These are phyloP conservation scores for Rhodamnia argentea DNA, from an alignment of 345 rosid species.

Conservation along the genomic window DNA sequence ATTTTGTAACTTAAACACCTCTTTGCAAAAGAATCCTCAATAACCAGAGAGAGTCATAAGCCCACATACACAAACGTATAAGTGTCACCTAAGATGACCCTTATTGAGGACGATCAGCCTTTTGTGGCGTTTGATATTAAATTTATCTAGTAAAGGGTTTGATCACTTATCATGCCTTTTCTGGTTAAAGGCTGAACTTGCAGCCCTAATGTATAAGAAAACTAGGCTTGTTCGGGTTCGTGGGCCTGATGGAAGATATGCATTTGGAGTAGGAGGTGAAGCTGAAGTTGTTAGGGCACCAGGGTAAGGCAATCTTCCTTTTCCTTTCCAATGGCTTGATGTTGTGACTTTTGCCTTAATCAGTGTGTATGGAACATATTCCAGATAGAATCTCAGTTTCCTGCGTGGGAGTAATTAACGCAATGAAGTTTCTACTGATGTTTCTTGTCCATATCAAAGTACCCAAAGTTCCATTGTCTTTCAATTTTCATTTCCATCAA, in stretches of 20 bases:
- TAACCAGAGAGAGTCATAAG: no score
- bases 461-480: not conserved
- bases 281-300: conserved; percentile 98
- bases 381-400: not conserved
- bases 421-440: not conserved
- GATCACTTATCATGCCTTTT: not conserved
- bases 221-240: conserved; percentile 91
- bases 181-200: conserved; percentile 71
- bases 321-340: not conserved
- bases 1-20: conserved; percentile 12
- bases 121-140: not conserved
- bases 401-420: not conserved
- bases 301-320: conserved; percentile 39
- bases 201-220: conserved; percentile 78
- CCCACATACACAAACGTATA: no score
- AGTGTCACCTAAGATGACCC: conserved; percentile 18
- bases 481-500: not conserved
- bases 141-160: not conserved
- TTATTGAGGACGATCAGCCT: not conserved
- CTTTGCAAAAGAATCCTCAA: conserved; percentile 54
- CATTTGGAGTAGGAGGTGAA: conserved; percentile 77
- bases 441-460: not conserved
- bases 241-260: conserved; percentile 54
- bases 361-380: not conserved
- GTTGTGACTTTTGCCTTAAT: not conserved